A percentile compares a stretch with the other conserved stretches of the same genome.
These are phyloP conservation scores for Saccharomycopsis babjevae DNA, from an alignment of 805 yeast species.

Conservation along the genomic window DNA sequence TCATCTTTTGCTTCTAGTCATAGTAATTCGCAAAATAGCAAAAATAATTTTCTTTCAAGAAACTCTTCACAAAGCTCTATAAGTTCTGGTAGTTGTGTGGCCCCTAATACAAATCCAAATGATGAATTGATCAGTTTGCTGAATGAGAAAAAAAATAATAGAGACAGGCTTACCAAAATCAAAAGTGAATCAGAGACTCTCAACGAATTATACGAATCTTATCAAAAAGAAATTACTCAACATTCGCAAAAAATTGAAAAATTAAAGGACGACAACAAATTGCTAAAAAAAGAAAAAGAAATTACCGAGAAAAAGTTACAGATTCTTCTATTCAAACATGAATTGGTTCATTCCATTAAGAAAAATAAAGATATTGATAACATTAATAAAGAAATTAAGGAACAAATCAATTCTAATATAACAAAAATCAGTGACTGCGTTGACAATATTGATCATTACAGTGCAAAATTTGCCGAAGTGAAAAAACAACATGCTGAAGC, in stretches of 20 bases:
- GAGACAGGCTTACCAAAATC: constrained; percentile 11
- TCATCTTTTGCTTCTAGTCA: not conserved
- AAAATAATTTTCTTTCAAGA: constrained; percentile 8
- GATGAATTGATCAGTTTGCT: constrained; percentile 1
- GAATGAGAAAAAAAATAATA: constrained; percentile 6
- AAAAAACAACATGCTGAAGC: not conserved
- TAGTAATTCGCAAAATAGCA: not conserved
- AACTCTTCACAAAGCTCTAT: constrained; percentile 13
- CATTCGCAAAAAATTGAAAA: constrained; percentile 8
- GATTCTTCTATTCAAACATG: constrained; percentile 11
- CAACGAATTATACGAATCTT: constrained; percentile 14
- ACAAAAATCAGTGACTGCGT: constrained; percentile 9
- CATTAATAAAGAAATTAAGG: constrained; percentile 13
- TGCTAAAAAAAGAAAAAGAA: constrained; percentile 13
- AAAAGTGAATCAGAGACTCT: constrained; percentile 16
- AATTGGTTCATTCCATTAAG: constrained; percentile 9
- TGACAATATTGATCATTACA: not conserved
- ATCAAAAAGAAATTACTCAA: constrained; percentile 13
- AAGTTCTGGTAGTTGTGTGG: not conserved
- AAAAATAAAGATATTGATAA: constrained; percentile 11
- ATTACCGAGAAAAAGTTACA: constrained; percentile 5
- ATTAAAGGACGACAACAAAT: constrained; percentile 7
- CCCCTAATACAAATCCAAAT: not conserved
- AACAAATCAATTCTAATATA: constrained; percentile 9
- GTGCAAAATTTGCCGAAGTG: not conserved